Evolutionary conservation across 169 alveolate genomes (phyloP), one percentile per base, ranked within the genome.

Genomic region (Plasmodium yoelii): DNA sequence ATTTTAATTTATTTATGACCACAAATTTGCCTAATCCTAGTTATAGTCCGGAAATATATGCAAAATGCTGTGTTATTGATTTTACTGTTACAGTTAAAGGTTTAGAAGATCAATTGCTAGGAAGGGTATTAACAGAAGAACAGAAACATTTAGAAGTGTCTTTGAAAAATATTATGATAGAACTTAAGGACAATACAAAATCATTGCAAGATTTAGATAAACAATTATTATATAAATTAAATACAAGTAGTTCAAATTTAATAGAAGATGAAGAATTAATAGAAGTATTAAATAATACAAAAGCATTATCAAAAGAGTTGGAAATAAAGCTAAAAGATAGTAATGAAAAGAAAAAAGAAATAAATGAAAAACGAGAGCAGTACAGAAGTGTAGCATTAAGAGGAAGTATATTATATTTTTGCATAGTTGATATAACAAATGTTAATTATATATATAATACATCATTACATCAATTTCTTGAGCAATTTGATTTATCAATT

Each of bases 371-470:
- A 95, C 96, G 99, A 88, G 99, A 98, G 92, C 97, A 96, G 91
- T 97, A 97, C 93, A 94, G 99, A 91, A 98, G 93, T 93, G 99
- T 98, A 22, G 99, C 99, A 57, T 96, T 98, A 10, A 93, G 99
- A 73, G 99, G 99, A 82, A 95, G 98, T 84, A 95, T 97, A 15
- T 95, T 98, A 89, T 97, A 96, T 90, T 97, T 97, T 96, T 95
- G 98, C 69, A 97, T 97, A 70, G 97, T 95, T 49, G 99, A 98
- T 88, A 97, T 97, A 95, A 95, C 98, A 22, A 94, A 95, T 84
- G 97, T 98, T 59, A 95, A 97, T 63, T 97, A 98, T 98, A 98
- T 98, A 98, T 98, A 98, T 94, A 97, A 97, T 94, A 96, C 99
- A 60, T 96, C 99, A 34, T 95, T 98, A 61, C 95, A 94, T 77